A percentile compares a stretch with the other conserved stretches of the same genome.
Evolutionary conservation across 345 rosid genomes (phyloP).

Genomic region (rapeseed (Brassica napus)): Da-Ae NC_063441.1:18941501-18942000

Average conservation of each 20-base stretch:
- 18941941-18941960: slow-evolving; percentile 50
- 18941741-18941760: background rate
- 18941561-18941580: background rate
- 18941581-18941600: background rate
- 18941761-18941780: background rate
- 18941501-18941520: background rate
- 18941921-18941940: background rate
- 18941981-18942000: slow-evolving; percentile 80
- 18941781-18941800: background rate
- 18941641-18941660: slow-evolving; percentile 92
- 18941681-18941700: slow-evolving; percentile 78
- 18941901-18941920: background rate
- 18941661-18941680: slow-evolving; percentile 92
- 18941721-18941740: slow-evolving; percentile 88
- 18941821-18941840: slow-evolving; percentile 73
- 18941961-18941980: slow-evolving; percentile 68
- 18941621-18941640: slow-evolving; percentile 87
- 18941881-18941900: background rate
- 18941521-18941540: background rate
- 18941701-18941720: slow-evolving; percentile 89
- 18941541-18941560: background rate
- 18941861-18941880: slow-evolving; percentile 48
- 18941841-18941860: slow-evolving; percentile 86
- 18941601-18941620: slow-evolving; percentile 65
- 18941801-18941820: slow-evolving; percentile 68